Percentiles rank a stretch among this genome's conserved stretches.
phyloP scores from a whole-genome alignment of 1,139 yeast species.

The Saccharomyces pastorianus region DNA sequence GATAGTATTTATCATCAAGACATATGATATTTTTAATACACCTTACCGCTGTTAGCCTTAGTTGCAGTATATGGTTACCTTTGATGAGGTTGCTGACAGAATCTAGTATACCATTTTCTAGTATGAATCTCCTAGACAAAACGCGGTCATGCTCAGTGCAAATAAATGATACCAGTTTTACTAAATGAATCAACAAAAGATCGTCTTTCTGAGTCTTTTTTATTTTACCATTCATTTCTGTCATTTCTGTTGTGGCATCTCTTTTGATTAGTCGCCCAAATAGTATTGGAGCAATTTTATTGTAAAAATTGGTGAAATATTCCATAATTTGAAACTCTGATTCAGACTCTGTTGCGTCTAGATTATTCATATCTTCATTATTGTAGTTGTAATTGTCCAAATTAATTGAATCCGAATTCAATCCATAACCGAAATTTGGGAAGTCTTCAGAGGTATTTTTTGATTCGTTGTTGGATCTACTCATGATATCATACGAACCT shows the following conservation, averaged over 20 bases:
- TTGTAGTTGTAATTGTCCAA: slow-evolving; percentile 11
- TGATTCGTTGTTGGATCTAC: background rate
- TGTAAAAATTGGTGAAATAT: slow-evolving; percentile 56
- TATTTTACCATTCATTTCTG: background rate
- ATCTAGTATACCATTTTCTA: slow-evolving; percentile 45
- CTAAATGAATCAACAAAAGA: slow-evolving; percentile 52
- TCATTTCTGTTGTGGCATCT: slow-evolving; percentile 10
- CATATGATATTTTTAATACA: slow-evolving; percentile 53
- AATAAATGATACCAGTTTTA: slow-evolving; percentile 66
- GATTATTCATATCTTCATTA: slow-evolving; percentile 10
- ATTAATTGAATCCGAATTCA: slow-evolving; percentile 7
- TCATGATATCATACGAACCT: slow-evolving; percentile 5
- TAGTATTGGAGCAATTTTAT: slow-evolving; percentile 50
- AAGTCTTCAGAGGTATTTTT: background rate
- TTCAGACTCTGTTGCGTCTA: slow-evolving; percentile 8
- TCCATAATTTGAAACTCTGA: slow-evolving; percentile 36
- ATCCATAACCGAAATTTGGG: background rate
- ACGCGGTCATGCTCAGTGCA: slow-evolving; percentile 51
- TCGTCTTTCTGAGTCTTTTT: slow-evolving; percentile 29
- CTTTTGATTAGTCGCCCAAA: slow-evolving; percentile 43
- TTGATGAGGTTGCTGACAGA: slow-evolving; percentile 45
- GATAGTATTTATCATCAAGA: slow-evolving; percentile 55
- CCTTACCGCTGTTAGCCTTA: slow-evolving; percentile 58
- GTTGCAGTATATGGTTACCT: slow-evolving; percentile 37
- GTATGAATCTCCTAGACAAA: slow-evolving; percentile 52